A percentile compares a stretch with the other conserved stretches of the same genome.
Evolutionary conservation across 2,329 filamentous ascomycete genomes (phyloP).

Genomic region (Botrytis aclada): DNA sequence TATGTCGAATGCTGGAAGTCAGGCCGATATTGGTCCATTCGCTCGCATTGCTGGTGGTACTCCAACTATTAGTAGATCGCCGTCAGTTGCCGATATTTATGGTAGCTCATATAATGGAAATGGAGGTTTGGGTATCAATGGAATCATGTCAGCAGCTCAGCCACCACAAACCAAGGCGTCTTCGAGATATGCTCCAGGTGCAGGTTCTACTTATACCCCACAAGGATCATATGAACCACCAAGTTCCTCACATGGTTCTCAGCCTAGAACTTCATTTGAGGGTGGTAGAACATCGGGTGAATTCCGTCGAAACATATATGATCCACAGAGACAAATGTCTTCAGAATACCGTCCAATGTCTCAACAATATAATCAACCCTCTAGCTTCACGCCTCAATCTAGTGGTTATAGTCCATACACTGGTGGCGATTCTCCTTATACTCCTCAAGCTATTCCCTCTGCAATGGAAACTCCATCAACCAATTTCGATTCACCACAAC

Average conservation of each 20-base stretch:
- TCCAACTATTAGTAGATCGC: conserved; percentile 69
- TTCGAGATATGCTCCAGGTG: conserved; percentile 38
- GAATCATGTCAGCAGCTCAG: conserved; percentile 21
- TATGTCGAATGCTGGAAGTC: conserved; percentile 53
- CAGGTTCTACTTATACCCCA: conserved; percentile 31
- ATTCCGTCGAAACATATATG: conserved; percentile 41
- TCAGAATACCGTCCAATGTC: conserved; percentile 40
- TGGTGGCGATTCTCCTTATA: conserved; percentile 18
- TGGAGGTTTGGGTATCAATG: conserved; percentile 33
- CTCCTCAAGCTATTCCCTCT: conserved; percentile 5
- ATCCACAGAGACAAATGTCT: conserved; percentile 43
- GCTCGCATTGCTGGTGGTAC: conserved; percentile 74
- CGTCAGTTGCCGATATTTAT: conserved; percentile 72
- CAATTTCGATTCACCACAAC: conserved; percentile 27
- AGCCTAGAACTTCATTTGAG: conserved; percentile 44
- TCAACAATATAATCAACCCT: conserved; percentile 32
- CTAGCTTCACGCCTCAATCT: conserved; percentile 31
- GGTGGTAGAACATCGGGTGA: conserved; percentile 46
- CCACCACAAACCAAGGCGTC: conserved; percentile 26
- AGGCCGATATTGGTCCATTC: conserved; percentile 71
- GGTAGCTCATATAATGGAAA: conserved; percentile 38
- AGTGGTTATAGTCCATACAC: conserved; percentile 27
- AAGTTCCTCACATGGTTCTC: conserved; percentile 33
- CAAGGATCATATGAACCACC: conserved; percentile 28
- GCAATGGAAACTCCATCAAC: neutral